These are phyloP conservation scores for Erodium texanum DNA, from an alignment of 441 rosid genomes.

Conservation along the genomic window DNA sequence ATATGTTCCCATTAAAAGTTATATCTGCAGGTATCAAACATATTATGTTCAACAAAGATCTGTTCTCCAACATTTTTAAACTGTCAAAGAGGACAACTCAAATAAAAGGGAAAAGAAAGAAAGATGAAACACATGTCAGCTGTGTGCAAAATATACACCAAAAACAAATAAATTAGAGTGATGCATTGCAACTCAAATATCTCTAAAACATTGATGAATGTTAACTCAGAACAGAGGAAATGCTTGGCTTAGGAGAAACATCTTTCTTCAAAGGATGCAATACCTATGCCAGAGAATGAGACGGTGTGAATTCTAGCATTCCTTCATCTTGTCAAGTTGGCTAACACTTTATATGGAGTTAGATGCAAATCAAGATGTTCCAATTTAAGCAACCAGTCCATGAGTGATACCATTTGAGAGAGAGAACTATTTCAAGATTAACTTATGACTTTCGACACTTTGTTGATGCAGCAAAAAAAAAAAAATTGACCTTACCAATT, in stretches of 20 bases:
- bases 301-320: constrained; percentile 95
- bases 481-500: constrained; percentile 49
- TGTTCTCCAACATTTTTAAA: not conserved
- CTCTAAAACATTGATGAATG: no score
- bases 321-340: constrained; percentile 99
- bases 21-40: not conserved
- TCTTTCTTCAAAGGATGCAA: constrained; percentile 8
- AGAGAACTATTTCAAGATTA: not conserved
- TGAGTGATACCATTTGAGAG: constrained; percentile 79
- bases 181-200: constrained; percentile 4
- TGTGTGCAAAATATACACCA: no score
- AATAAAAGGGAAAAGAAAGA: not conserved
- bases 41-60: not conserved
- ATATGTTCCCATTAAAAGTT: not conserved
- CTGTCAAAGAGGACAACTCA: not conserved
- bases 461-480: constrained; percentile 9
- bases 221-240: no score
- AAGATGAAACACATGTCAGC: no score
- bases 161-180: not conserved
- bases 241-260: not conserved
- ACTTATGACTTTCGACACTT: constrained; percentile 4
- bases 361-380: constrained; percentile 89
- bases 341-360: constrained; percentile 94
- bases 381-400: constrained; percentile 93
- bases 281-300: constrained; percentile 92